phyloP scores from a whole-genome alignment of 208 protist genomes.

The Sergeia podlipaevii region DNA sequence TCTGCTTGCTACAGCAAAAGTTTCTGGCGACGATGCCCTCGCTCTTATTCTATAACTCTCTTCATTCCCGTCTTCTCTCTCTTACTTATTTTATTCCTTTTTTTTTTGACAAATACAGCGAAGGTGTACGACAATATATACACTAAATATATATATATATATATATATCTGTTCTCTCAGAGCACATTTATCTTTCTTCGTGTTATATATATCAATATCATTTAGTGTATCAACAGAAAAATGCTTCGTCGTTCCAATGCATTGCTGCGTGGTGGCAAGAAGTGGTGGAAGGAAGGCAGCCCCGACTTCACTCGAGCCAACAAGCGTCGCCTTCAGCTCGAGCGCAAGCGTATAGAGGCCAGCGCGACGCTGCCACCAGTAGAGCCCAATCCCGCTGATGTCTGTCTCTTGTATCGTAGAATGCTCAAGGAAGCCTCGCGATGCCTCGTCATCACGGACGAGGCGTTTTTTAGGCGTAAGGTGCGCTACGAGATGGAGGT shows the following conservation, averaged over 20 bases:
- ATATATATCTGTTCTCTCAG: too few relatives aligned
- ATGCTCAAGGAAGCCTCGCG: slow-evolving; percentile 53
- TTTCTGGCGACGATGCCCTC: too few relatives aligned
- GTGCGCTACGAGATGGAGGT: slow-evolving; percentile 86
- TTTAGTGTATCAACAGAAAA: too few relatives aligned
- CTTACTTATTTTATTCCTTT: too few relatives aligned
- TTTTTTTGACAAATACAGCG: too few relatives aligned
- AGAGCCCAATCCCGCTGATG: slow-evolving; percentile 65
- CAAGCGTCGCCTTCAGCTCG: slow-evolving; percentile 44
- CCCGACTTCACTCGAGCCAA: slow-evolving; percentile 75
- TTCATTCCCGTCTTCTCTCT: too few relatives aligned
- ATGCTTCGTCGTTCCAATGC: slow-evolving; percentile 20
- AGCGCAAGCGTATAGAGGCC: slow-evolving; percentile 55
- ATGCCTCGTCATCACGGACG: slow-evolving; percentile 67
- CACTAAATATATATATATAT: too few relatives aligned
- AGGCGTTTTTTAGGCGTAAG: slow-evolving; percentile 62
- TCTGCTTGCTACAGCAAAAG: too few relatives aligned
- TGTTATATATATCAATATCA: too few relatives aligned
- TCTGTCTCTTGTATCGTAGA: slow-evolving; percentile 59
- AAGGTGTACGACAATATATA: too few relatives aligned
- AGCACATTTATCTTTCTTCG: too few relatives aligned
- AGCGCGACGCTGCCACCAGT: slow-evolving; percentile 49
- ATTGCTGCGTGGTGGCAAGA: slow-evolving; percentile 19
- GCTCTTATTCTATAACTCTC: too few relatives aligned
- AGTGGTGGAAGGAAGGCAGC: slow-evolving; percentile 74